Percentiles rank a stretch among this genome's conserved stretches.
phyloP scores from a whole-genome alignment of 345 rosid species.

The Brassica rapa region DNA sequence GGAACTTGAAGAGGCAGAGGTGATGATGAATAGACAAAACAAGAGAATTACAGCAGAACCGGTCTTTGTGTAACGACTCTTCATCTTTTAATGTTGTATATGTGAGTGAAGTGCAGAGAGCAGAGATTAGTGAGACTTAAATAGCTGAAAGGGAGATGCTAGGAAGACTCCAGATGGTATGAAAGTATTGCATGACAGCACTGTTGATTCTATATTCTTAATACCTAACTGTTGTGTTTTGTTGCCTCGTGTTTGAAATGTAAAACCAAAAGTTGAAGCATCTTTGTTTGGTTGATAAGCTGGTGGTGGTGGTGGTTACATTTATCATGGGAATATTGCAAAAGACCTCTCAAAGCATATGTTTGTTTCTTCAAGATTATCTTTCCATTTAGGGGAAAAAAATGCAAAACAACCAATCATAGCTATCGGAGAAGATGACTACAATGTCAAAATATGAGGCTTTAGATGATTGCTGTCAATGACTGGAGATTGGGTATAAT shows the following conservation, averaged over 20 bases:
- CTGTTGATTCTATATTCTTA: background rate
- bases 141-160: background rate
- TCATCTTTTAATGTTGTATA: background rate
- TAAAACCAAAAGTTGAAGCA: background rate
- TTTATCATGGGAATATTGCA: background rate
- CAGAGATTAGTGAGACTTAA: background rate
- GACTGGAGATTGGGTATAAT: too few relatives aligned
- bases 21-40: conserved; percentile 21
- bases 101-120: background rate
- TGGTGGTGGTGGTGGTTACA: background rate
- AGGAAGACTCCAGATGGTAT: background rate
- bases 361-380: background rate
- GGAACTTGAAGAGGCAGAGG: conserved; percentile 10
- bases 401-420: background rate
- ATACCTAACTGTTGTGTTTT: background rate
- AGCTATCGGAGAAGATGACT: background rate
- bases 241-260: conserved; percentile 15
- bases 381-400: background rate
- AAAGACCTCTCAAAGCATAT: background rate
- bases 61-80: background rate
- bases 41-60: background rate
- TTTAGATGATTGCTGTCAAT: background rate
- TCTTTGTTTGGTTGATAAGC: background rate
- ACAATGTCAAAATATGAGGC: background rate
- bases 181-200: background rate